Evolutionary conservation across 2,329 filamentous ascomycete genomes (phyloP).

Genomic region (Penicillium sp.): DNA sequence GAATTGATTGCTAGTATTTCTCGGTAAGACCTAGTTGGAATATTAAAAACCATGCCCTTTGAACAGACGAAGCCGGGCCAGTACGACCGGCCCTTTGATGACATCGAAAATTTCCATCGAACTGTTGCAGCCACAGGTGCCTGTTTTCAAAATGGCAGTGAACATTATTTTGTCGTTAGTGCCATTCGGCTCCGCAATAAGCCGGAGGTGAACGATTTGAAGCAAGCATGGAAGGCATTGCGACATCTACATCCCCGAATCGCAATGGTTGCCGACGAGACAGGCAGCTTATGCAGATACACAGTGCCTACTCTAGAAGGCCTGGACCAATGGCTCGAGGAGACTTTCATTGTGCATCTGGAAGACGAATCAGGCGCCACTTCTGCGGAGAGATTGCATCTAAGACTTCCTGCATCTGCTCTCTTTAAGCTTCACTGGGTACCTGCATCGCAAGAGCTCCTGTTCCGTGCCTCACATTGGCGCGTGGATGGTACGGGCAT

Average conservation of each 20-base stretch:
- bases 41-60: slow-evolving; percentile 9
- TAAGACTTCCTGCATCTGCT: slow-evolving; percentile 8
- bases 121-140: neutral
- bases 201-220: neutral
- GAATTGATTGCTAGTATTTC: no score
- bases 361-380: neutral
- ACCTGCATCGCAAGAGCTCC: slow-evolving; percentile 8
- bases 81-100: slow-evolving; percentile 5
- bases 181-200: neutral
- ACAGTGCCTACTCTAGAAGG: slow-evolving; percentile 6
- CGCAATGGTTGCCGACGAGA: slow-evolving; percentile 8
- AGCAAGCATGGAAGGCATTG: slow-evolving; percentile 11
- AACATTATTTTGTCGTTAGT: neutral
- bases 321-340: slow-evolving; percentile 13
- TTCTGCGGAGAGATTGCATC: slow-evolving; percentile 11
- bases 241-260: slow-evolving; percentile 18
- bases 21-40: no score
- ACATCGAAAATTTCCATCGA: neutral
- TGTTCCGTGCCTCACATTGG: slow-evolving; percentile 26
- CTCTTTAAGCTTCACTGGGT: slow-evolving; percentile 14
- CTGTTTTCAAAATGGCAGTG: neutral
- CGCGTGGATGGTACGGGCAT: slow-evolving; percentile 29
- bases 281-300: slow-evolving; percentile 9
- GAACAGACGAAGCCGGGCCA: neutral
- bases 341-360: slow-evolving; percentile 14